Conservation (phyloP, 108 stramenopile genomes). For the Cyclotella cryptica region DNA sequence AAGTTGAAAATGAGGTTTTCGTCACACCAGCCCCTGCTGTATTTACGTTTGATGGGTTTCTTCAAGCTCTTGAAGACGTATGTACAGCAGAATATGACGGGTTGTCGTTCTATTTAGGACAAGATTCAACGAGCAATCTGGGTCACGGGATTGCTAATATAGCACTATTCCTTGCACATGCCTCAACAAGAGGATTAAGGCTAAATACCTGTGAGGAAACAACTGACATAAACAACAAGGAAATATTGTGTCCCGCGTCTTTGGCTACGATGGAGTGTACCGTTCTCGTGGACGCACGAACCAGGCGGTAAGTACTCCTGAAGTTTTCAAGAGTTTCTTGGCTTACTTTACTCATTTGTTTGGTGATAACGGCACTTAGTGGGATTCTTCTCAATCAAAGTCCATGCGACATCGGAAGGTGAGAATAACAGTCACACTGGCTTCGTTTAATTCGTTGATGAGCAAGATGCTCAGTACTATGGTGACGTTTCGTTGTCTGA, state of each 20-base stretch:
- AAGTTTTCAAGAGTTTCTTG: not conserved
- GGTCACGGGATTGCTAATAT: slow-evolving; percentile 31
- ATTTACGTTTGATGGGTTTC: slow-evolving; percentile 47
- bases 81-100: slow-evolving; percentile 24
- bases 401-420: slow-evolving; percentile 51
- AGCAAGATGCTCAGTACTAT: not conserved
- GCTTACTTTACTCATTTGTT: not conserved
- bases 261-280: slow-evolving; percentile 23
- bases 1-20: slow-evolving; percentile 34
- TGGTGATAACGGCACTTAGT: not conserved
- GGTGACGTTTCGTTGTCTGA: not conserved
- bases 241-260: slow-evolving; percentile 11
- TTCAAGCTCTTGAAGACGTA: slow-evolving; percentile 29
- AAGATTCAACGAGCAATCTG: slow-evolving; percentile 15
- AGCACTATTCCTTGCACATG: slow-evolving; percentile 34
- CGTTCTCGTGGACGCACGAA: slow-evolving; percentile 18
- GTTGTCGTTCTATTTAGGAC: slow-evolving; percentile 25
- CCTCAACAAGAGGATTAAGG: slow-evolving; percentile 21
- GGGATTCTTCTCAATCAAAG: slow-evolving; percentile 44
- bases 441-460: not conserved
- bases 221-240: slow-evolving; percentile 7
- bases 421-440: not conserved
- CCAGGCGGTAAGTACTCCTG: not conserved
- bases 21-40: slow-evolving; percentile 16
- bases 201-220: slow-evolving; percentile 27